phyloP scores from a whole-genome alignment of 179 eudicot genomes.

The Camellia oleifera region DNA sequence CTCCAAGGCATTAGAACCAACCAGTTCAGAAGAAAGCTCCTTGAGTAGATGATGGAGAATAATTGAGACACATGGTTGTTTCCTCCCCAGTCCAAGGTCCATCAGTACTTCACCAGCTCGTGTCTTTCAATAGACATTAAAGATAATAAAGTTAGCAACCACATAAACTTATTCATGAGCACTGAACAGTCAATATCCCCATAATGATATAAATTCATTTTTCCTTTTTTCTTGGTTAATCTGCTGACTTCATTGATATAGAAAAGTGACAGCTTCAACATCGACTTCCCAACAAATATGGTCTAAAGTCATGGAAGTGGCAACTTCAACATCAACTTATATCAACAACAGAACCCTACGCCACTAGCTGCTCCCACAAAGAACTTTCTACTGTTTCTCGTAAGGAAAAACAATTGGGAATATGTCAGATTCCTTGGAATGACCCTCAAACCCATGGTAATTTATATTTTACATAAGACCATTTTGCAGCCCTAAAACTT shows the following conservation, averaged over 20 bases:
- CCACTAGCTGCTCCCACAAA: neutral
- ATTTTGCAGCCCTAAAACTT: neutral
- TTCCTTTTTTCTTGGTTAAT: neutral
- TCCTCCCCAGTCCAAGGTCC: constrained; percentile 44
- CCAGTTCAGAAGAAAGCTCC: constrained; percentile 58
- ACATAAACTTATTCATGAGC: constrained; percentile 9
- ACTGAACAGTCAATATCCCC: neutral
- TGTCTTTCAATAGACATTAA: constrained; percentile 20
- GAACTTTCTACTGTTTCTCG: neutral
- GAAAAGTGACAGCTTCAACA: neutral
- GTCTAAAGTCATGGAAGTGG: neutral
- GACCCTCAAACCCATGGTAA: neutral
- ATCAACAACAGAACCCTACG: neutral
- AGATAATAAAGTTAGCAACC: constrained; percentile 11
- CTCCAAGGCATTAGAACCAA: constrained; percentile 43
- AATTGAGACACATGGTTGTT: constrained; percentile 41
- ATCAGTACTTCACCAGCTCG: constrained; percentile 31
- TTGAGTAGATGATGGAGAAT: constrained; percentile 66
- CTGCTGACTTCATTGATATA: neutral
- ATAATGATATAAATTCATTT: neutral
- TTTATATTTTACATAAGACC: neutral
- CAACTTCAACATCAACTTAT: neutral
- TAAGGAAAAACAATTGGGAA: neutral
- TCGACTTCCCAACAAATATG: too few species aligned
- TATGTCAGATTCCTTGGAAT: neutral